These are phyloP conservation scores for Penicillium simplicissimum DNA, from an alignment of 495 filamentous ascomycete genomes.

Conservation along the genomic window DNA sequence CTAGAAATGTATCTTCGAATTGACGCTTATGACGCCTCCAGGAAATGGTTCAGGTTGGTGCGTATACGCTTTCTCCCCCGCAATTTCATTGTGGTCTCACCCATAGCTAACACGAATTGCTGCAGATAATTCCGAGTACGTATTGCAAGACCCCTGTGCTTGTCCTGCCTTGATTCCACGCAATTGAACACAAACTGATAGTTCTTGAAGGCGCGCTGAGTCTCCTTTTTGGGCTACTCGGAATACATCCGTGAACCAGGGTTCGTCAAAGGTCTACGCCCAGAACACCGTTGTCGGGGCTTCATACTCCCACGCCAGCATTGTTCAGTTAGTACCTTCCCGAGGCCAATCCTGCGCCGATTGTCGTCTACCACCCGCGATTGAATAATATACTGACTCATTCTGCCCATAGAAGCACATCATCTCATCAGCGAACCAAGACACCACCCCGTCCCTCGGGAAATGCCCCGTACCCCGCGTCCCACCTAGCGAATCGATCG, in stretches of 20 bases:
- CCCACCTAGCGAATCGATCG: constrained; percentile 55
- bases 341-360: neutral
- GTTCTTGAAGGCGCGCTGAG: constrained; percentile 57
- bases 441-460: constrained; percentile 58
- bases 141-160: constrained; percentile 9
- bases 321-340: constrained; percentile 75
- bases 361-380: neutral
- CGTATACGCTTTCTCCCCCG: constrained; percentile 45
- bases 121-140: constrained; percentile 55
- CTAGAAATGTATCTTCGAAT: neutral
- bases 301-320: constrained; percentile 93
- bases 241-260: constrained; percentile 41
- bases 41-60: constrained; percentile 99
- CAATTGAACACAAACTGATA: neutral
- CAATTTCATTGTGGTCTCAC: constrained; percentile 19
- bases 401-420: constrained; percentile 47
- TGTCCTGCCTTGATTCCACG: neutral
- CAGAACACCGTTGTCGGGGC: constrained; percentile 85
- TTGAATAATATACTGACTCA: constrained; percentile 17
- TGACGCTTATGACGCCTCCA: constrained; percentile 37
- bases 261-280: constrained; percentile 57
- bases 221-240: constrained; percentile 90
- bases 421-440: constrained; percentile 57
- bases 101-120: constrained; percentile 28
- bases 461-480: constrained; percentile 42